Conservation (phyloP, 768 basidiomycete genomes). For the Rossbeevera mucosa region DNA sequence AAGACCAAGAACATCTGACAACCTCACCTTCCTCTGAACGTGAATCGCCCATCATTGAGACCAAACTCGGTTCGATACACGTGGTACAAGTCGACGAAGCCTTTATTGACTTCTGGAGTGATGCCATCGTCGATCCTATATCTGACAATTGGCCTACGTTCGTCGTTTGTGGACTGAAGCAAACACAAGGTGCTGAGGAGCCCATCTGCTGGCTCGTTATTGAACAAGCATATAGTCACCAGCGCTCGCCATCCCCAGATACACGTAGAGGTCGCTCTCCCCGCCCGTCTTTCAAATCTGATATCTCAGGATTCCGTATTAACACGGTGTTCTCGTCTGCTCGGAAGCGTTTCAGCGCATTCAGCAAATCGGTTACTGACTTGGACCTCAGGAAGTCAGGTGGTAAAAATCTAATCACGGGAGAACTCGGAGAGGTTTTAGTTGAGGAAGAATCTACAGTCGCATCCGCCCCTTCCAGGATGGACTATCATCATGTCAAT, state of each 20-base stretch:
- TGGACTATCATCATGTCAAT: conserved; percentile 31
- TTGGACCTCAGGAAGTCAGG: conserved; percentile 24
- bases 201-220: conserved; percentile 61
- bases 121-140: conserved; percentile 67
- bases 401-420: conserved; percentile 41
- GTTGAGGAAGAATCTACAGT: conserved; percentile 44
- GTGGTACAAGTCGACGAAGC: conserved; percentile 70
- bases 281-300: conserved; percentile 44
- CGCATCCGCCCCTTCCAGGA: conserved; percentile 19
- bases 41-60: conserved; percentile 26
- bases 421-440: conserved; percentile 70
- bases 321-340: conserved; percentile 45
- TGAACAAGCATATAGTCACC: conserved; percentile 53
- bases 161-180: conserved; percentile 64
- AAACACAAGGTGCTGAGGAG: conserved; percentile 17
- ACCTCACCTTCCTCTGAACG: conserved; percentile 7
- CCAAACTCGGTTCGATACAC: conserved; percentile 35
- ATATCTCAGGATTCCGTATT: conserved; percentile 34
- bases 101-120: conserved; percentile 80
- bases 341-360: conserved; percentile 64
- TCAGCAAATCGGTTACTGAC: conserved; percentile 31
- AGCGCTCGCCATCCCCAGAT: conserved; percentile 27
- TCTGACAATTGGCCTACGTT: conserved; percentile 63
- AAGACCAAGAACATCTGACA: conserved; percentile 13
- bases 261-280: conserved; percentile 33